Conservation (phyloP, 345 rosid genomes). For the Eucalyptus pauciflora region DNA sequence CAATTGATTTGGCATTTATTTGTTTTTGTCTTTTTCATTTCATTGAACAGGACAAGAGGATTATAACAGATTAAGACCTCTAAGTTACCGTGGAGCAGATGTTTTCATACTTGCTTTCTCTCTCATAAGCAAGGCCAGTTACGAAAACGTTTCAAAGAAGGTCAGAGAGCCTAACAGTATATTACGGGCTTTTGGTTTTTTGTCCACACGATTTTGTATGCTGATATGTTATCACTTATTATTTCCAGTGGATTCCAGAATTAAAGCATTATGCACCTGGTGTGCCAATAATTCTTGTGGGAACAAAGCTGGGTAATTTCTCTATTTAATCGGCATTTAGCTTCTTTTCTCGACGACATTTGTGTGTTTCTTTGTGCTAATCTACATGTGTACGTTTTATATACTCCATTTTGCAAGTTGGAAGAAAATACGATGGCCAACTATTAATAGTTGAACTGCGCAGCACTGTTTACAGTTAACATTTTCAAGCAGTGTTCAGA, state of each 20-base stretch:
- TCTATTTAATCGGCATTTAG: not conserved
- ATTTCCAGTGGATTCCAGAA: constrained; percentile 86
- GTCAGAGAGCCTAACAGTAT: constrained; percentile 6
- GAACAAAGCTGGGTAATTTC: constrained; percentile 74
- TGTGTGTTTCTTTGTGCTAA: not conserved
- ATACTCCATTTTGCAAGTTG: not conserved
- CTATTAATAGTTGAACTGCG: not conserved
- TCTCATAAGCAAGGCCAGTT: constrained; percentile 98
- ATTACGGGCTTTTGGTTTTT: not conserved
- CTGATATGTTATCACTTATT: not conserved
- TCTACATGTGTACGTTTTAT: not conserved
- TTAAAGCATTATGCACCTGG: constrained; percentile 88
- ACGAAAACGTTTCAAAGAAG: constrained; percentile 93
- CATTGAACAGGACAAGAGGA: constrained; percentile 78
- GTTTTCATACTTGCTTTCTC: constrained; percentile 95
- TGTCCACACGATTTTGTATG: not conserved
- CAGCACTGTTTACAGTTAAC: not conserved
- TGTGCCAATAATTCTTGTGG: constrained; percentile 78
- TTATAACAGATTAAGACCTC: constrained; percentile 75
- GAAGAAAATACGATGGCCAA: not conserved
- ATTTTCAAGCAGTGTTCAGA: not conserved
- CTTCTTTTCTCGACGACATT: not conserved
- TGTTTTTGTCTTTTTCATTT: not conserved
- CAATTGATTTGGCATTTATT: not conserved
- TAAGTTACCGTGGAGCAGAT: constrained; percentile 90